These are phyloP conservation scores for Pyronema omphalodes DNA, from an alignment of 495 filamentous ascomycete species.

Conservation along the genomic window DNA sequence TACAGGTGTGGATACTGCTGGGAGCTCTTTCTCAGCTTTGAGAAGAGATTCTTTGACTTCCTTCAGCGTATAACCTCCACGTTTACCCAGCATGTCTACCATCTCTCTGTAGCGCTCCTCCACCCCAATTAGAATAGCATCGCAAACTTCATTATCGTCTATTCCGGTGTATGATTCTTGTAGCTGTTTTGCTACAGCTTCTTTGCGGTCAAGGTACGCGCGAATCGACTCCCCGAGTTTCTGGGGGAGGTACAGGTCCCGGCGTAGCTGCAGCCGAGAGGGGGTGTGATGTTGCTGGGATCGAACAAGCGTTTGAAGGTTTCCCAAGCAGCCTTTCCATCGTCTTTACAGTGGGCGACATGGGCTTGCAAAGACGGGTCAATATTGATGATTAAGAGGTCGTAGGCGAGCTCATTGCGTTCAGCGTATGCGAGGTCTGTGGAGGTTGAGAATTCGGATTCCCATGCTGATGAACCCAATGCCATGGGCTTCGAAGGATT, in stretches of 20 bases:
- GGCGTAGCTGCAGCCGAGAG: conserved; percentile 1
- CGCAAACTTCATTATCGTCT: conserved; percentile 2
- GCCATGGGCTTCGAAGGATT: background rate
- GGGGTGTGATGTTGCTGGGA: background rate
- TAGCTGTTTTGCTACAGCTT: background rate
- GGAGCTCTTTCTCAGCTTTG: background rate
- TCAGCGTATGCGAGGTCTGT: background rate
- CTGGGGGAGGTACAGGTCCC: background rate
- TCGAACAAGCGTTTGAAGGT: conserved; percentile 3
- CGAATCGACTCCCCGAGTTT: background rate
- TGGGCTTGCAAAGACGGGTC: background rate
- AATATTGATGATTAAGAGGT: conserved; percentile 1
- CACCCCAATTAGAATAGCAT: conserved; percentile 4
- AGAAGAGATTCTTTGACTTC: background rate
- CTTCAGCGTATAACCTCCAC: background rate
- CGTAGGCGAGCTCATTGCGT: conserved; percentile 4
- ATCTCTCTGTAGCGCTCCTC: background rate
- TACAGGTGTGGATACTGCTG: background rate
- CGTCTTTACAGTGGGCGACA: background rate
- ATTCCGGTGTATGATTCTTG: background rate
- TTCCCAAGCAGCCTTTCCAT: conserved; percentile 6
- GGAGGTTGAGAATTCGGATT: background rate
- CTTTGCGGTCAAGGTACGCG: conserved; percentile 1
- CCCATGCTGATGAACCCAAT: background rate
- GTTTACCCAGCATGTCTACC: background rate